These are phyloP conservation scores for Colletotrichum tofieldiae DNA, from an alignment of 2,329 filamentous ascomycete species.

Conservation along the genomic window DNA sequence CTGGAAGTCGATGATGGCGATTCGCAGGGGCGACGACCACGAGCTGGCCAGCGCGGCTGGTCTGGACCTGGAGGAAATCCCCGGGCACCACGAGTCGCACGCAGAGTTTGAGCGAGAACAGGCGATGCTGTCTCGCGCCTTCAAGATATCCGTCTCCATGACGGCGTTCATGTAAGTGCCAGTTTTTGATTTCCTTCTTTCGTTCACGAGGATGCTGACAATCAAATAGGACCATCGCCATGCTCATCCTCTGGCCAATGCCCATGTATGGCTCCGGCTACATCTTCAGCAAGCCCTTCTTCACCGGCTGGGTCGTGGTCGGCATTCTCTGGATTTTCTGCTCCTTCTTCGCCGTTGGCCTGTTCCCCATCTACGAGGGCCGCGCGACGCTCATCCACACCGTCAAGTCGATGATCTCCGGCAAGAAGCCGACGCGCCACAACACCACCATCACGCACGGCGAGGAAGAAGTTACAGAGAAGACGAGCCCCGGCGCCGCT, in stretches of 20 bases:
- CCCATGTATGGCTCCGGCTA: conserved; percentile 89
- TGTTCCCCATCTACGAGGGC: conserved; percentile 88
- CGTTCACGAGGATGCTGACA: not conserved
- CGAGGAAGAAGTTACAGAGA: conserved; percentile 39
- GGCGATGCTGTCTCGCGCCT: conserved; percentile 67
- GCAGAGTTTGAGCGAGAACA: conserved; percentile 62
- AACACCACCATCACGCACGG: conserved; percentile 35
- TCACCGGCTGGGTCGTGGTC: conserved; percentile 84
- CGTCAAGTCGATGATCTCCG: conserved; percentile 70
- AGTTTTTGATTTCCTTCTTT: conserved; percentile 49
- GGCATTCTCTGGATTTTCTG: conserved; percentile 87
- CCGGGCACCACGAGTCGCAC: conserved; percentile 58
- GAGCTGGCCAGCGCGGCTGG: conserved; percentile 77
- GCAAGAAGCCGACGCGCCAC: conserved; percentile 51
- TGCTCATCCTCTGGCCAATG: conserved; percentile 92
- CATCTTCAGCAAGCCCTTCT: conserved; percentile 86
- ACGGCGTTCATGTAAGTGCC: conserved; percentile 63
- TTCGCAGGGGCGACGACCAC: conserved; percentile 84
- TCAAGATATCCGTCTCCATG: conserved; percentile 62
- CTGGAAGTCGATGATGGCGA: conserved; percentile 86
- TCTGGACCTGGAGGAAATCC: conserved; percentile 76
- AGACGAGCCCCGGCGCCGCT: conserved; percentile 27
- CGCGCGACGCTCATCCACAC: conserved; percentile 76
- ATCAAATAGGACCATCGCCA: conserved; percentile 67
- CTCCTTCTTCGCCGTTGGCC: conserved; percentile 79